Evolutionary conservation across 176 grass and related monocot genomes (phyloP).

Genomic region (Cymbopogon citratus): DNA sequence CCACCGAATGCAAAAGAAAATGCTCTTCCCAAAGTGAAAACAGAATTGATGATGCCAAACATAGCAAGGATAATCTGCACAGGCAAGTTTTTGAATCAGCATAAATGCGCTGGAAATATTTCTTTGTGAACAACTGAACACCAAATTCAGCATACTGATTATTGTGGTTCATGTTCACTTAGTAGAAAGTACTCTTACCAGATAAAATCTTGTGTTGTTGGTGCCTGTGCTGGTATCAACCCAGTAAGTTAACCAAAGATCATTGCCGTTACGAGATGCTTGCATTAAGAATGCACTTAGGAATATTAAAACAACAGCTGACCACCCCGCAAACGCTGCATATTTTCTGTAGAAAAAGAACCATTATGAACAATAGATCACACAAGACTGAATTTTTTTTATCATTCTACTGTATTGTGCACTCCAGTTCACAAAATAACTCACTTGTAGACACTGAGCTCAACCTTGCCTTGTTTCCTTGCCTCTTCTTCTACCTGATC

Average conservation of each 20-base stretch:
- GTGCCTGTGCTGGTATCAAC: constrained; percentile 62
- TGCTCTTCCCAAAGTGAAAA: constrained; percentile 82
- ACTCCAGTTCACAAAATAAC: constrained; percentile 20
- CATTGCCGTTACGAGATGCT: constrained; percentile 96
- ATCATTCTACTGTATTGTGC: not conserved
- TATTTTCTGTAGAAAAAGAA: constrained; percentile 67
- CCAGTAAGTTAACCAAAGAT: constrained; percentile 96
- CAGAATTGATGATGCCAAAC: constrained; percentile 85
- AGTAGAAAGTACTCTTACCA: constrained; percentile 53
- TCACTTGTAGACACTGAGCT: constrained; percentile 82
- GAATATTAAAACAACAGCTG: constrained; percentile 62
- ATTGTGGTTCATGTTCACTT: constrained; percentile 2
- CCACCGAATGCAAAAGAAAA: constrained; percentile 93
- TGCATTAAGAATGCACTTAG: constrained; percentile 81
- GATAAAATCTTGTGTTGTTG: constrained; percentile 62
- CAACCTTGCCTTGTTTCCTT: constrained; percentile 87
- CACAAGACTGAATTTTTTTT: constrained; percentile 1
- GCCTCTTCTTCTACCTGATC: constrained; percentile 49
- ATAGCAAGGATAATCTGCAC: constrained; percentile 64
- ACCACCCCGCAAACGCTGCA: constrained; percentile 54
- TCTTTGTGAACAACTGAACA: not conserved
- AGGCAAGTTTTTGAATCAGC: constrained; percentile 22
- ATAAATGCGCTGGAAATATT: constrained; percentile 19
- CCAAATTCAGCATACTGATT: not conserved
- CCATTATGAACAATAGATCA: not conserved